These are phyloP conservation scores for Aspergillus bombycis DNA, from an alignment of 2,329 filamentous ascomycete genomes.

Conservation along the genomic window DNA sequence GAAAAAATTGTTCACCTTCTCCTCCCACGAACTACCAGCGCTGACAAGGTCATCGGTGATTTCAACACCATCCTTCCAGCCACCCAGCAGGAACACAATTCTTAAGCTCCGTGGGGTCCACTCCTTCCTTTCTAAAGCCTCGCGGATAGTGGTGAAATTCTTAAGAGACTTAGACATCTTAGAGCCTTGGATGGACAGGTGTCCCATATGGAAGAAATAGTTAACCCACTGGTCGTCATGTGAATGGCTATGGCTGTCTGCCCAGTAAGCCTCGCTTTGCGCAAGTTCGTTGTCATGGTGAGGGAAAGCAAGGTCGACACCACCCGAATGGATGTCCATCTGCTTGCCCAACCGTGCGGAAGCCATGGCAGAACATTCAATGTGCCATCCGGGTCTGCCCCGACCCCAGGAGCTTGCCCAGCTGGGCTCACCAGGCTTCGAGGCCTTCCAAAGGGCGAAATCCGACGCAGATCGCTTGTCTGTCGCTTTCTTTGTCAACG, in stretches of 20 bases:
- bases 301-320: conserved; percentile 87
- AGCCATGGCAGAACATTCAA: conserved; percentile 96
- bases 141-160: conserved; percentile 92
- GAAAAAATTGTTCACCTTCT: conserved; percentile 73
- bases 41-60: conserved; percentile 82
- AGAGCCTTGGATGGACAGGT: conserved; percentile 82
- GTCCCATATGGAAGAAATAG: conserved; percentile 95
- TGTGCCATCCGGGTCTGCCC: conserved; percentile 92
- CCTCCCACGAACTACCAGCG: conserved; percentile 77
- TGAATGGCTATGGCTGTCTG: conserved; percentile 43
- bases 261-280: conserved; percentile 85
- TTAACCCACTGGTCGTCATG: conserved; percentile 78
- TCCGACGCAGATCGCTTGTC: conserved; percentile 78
- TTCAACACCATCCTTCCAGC: conserved; percentile 89
- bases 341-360: conserved; percentile 80
- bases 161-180: conserved; percentile 98
- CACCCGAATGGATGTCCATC: conserved; percentile 93
- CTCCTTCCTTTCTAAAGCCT: conserved; percentile 69
- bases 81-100: conserved; percentile 83
- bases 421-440: conserved; percentile 86
- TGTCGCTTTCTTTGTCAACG: conserved; percentile 62
- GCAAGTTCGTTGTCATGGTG: conserved; percentile 93
- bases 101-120: conserved; percentile 81
- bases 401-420: conserved; percentile 89
- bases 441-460: conserved; percentile 93